phyloP scores from a whole-genome alignment of 768 basidiomycete species.

The Lepiota venenata region DNA sequence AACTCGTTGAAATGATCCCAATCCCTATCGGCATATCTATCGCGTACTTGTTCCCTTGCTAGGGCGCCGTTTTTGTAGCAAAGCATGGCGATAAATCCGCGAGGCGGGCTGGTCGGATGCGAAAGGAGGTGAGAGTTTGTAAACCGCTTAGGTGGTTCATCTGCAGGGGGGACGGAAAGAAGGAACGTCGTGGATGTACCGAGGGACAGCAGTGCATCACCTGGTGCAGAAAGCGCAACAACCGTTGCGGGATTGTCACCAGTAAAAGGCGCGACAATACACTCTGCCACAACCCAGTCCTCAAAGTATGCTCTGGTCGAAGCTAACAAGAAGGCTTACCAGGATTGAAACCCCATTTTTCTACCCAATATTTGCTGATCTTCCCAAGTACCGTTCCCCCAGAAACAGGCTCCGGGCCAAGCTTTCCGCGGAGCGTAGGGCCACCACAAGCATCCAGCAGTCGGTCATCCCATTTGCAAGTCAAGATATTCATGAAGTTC shows the following conservation, averaged over 20 bases:
- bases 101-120: constrained; percentile 54
- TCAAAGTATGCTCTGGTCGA: background rate
- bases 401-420: constrained; percentile 74
- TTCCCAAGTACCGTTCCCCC: constrained; percentile 67
- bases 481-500: constrained; percentile 81
- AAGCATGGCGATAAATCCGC: constrained; percentile 82
- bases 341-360: constrained; percentile 71
- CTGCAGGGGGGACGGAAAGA: constrained; percentile 67
- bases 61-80: constrained; percentile 90
- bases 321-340: constrained; percentile 31
- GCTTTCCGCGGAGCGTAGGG: constrained; percentile 57
- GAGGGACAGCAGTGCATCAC: constrained; percentile 81
- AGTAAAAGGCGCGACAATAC: constrained; percentile 79
- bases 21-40: constrained; percentile 53
- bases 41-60: constrained; percentile 73
- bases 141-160: constrained; percentile 61
- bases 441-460: constrained; percentile 71
- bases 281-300: constrained; percentile 43
- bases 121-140: constrained; percentile 75
- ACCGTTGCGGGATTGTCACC: constrained; percentile 91
- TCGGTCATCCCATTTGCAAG: constrained; percentile 68
- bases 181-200: constrained; percentile 89
- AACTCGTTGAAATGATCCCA: constrained; percentile 73
- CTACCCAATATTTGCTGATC: constrained; percentile 67
- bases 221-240: constrained; percentile 66